Evolutionary conservation across 208 protist genomes (phyloP), one percentile per base, ranked within the genome.

Genomic region (Leishmania braziliensis): DNA sequence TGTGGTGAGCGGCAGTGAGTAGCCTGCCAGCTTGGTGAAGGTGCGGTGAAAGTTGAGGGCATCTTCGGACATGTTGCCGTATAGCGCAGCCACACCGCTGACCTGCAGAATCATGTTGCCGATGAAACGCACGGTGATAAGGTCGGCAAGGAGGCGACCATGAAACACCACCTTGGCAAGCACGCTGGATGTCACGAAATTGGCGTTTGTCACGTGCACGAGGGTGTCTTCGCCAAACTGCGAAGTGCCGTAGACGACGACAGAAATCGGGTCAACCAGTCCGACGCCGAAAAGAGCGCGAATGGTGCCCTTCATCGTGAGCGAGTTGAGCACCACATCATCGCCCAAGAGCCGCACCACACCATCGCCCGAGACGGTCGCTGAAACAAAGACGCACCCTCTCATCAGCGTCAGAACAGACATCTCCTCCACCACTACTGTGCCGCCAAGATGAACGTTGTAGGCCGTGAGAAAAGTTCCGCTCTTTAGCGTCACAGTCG

Each of bases 91-190:
- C 63, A 87, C 69, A 5, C 84, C 77, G 75, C 81, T 79, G 20
- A 84, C 53, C 33, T 93, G 87, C 70, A 96, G 80, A 63, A 92
- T 79, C 39, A 90, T 87, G 81, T 88, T 92, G 56, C 88, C 88
- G 16, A 71, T 84, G 76, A 96, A 92, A 39, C 80, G 56, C 12
- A 83, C 78, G 9, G 80, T 83, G 54, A 80, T 77, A 75, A 92
- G 79, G 77, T 89, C 80, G 60, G 69, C 78, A 48, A 89, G 75
- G 33, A 87, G 62, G 39, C 83, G 73, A 60, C 92, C 92, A 48
- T 75, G 76, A 77, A 91, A 90, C 51, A 88, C 33, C 9, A 94
- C 73, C 87, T 93, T 90, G 9, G 83, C 87, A 33, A 88, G 77
- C 14, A 86, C 88, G 0, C 84, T 89, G n/a, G 83, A 87, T 0